phyloP scores from a whole-genome alignment of 1,284 basidiomycete genomes.

The Ustilago sp. region DNA sequence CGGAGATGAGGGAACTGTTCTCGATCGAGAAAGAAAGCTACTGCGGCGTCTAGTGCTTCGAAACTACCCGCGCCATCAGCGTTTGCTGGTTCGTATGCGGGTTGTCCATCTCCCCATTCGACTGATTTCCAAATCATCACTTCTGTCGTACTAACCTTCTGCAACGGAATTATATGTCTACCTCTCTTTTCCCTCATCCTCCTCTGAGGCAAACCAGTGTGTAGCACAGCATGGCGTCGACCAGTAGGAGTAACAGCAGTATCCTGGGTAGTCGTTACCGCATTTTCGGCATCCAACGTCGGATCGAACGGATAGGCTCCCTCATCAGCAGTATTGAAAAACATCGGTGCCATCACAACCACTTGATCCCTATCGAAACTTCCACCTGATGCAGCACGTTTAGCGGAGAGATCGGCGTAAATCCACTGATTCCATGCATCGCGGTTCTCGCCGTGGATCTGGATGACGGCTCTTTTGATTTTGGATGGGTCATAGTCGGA shows the following conservation, averaged over 20 bases:
- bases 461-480: constrained; percentile 61
- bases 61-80: constrained; percentile 36
- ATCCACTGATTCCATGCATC: constrained; percentile 66
- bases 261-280: constrained; percentile 16
- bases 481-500: constrained; percentile 40
- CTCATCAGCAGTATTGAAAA: constrained; percentile 52
- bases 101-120: constrained; percentile 56
- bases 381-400: constrained; percentile 42
- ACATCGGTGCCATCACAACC: constrained; percentile 61
- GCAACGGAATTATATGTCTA: constrained; percentile 10
- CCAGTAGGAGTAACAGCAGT: constrained; percentile 12
- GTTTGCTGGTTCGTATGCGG: constrained; percentile 48
- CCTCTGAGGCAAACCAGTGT: background rate
- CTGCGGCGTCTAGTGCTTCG: constrained; percentile 58
- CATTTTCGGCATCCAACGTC: constrained; percentile 9
- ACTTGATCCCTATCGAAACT: constrained; percentile 57
- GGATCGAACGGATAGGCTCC: constrained; percentile 58
- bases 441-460: constrained; percentile 62
- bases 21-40: constrained; percentile 53
- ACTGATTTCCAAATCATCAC: constrained; percentile 52
- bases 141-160: constrained; percentile 30
- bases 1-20: constrained; percentile 56
- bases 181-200: constrained; percentile 6
- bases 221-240: background rate
- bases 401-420: constrained; percentile 57